Evolutionary conservation across 2,329 filamentous ascomycete species (phyloP).

Genomic region (Dactylonectria estremocensis): DNA sequence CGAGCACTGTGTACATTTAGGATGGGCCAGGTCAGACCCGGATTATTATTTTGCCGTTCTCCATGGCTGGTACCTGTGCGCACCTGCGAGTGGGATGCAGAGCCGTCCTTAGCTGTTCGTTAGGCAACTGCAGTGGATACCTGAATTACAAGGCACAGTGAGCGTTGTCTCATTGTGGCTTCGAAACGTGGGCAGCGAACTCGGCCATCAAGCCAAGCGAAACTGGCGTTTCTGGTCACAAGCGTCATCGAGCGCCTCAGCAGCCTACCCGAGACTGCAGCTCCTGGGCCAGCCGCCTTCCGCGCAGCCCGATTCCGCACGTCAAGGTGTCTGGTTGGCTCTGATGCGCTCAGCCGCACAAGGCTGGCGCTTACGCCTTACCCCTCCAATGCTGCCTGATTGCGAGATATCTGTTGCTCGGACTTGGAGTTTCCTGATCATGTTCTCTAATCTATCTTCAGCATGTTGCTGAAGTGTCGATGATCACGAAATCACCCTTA

Average conservation of each 20-base stretch:
- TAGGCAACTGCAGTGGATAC: no score
- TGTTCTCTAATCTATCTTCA: slow-evolving; percentile 1
- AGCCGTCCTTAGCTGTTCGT: no score
- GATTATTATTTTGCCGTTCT: no score
- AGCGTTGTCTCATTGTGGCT: no score
- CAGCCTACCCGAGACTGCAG: background rate
- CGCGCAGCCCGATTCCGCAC: no score
- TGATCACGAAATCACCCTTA: background rate
- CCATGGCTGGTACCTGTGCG: no score
- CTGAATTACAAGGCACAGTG: no score
- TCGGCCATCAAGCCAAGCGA: background rate
- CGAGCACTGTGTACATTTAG: background rate
- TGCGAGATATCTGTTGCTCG: background rate
- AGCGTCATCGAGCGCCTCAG: background rate
- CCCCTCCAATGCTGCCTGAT: background rate
- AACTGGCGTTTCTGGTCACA: background rate
- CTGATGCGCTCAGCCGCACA: background rate
- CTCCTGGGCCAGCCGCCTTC: background rate
- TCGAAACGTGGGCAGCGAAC: no score
- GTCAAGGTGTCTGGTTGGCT: background rate
- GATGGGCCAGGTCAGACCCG: no score
- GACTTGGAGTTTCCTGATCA: background rate
- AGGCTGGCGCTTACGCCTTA: background rate
- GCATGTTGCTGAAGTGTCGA: background rate
- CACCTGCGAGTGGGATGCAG: no score